These are phyloP conservation scores for Talaromyces islandicus DNA, from an alignment of 2,329 filamentous ascomycete genomes.

Conservation along the genomic window DNA sequence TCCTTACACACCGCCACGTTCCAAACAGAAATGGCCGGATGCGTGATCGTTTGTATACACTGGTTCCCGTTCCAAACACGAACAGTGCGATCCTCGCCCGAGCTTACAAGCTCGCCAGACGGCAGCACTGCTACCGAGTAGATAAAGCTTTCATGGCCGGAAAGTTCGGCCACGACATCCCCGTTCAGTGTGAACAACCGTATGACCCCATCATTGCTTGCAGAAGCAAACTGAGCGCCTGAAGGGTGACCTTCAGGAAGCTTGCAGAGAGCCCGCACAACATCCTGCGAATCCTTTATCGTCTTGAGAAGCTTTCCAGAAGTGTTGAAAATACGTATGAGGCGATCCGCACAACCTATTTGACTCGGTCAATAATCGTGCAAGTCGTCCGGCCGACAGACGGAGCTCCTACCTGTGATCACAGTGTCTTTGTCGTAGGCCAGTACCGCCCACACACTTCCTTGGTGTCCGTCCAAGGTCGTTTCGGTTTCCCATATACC, in stretches of 20 bases:
- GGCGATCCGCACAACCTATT: constrained; percentile 75
- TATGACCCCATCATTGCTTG: constrained; percentile 86
- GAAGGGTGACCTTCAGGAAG: constrained; percentile 70
- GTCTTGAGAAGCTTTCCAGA: constrained; percentile 58
- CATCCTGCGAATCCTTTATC: constrained; percentile 67
- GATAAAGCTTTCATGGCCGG: constrained; percentile 91
- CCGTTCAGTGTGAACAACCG: constrained; percentile 81
- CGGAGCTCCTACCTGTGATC: constrained; percentile 60
- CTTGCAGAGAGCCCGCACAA: constrained; percentile 81
- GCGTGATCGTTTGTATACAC: constrained; percentile 92
- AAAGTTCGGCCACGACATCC: constrained; percentile 66
- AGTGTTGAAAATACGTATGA: constrained; percentile 73
- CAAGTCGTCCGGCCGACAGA: background rate
- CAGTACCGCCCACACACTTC: constrained; percentile 85
- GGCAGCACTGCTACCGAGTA: constrained; percentile 76
- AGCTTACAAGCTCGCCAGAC: constrained; percentile 81
- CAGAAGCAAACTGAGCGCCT: constrained; percentile 88
- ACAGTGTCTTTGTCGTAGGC: constrained; percentile 74
- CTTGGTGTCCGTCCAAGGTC: constrained; percentile 68
- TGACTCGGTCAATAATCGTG: background rate
- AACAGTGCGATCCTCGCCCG: constrained; percentile 90
- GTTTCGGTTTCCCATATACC: constrained; percentile 74
- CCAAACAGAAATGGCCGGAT: constrained; percentile 96
- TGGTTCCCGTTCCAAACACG: constrained; percentile 77
- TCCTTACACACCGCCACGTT: constrained; percentile 73